phyloP scores from a whole-genome alignment of 23 red algal genomes.

The Porphyridium purpureum region DNA sequence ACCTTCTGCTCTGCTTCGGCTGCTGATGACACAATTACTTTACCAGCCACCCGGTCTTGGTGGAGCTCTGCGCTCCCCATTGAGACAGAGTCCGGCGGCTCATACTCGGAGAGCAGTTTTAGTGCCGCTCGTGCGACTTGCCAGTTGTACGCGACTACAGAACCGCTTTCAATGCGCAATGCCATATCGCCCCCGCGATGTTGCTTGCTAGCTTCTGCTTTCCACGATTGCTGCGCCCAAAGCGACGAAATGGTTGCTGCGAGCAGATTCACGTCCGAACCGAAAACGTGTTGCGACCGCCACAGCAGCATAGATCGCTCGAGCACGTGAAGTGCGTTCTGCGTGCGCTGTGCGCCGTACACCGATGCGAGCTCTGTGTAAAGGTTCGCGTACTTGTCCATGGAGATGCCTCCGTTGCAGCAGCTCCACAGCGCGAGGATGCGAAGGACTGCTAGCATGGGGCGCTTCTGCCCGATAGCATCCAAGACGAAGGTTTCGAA shows the following conservation, averaged over 20 bases:
- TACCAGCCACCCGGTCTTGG: background rate
- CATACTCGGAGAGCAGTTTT: constrained; percentile 24
- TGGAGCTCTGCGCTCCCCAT: background rate
- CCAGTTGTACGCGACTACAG: constrained; percentile 30
- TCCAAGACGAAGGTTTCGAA: constrained; percentile 12
- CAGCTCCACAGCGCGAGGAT: constrained; percentile 25
- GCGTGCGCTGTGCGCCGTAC: no score
- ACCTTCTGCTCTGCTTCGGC: constrained; percentile 12
- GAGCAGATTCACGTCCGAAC: constrained; percentile 6
- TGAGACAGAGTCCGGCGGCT: constrained; percentile 2
- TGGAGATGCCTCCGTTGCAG: constrained; percentile 21
- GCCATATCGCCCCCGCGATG: background rate
- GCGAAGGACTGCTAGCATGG: constrained; percentile 18
- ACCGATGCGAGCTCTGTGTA: constrained; percentile 18
- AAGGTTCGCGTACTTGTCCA: constrained; percentile 24
- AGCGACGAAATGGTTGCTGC: constrained; percentile 5
- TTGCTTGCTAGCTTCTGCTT: background rate
- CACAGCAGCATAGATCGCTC: background rate
- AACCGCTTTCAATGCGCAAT: background rate
- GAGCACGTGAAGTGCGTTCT: constrained; percentile 16
- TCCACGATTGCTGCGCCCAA: constrained; percentile 2
- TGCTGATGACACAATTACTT: background rate
- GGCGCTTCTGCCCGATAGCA: constrained; percentile 12
- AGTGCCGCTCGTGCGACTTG: constrained; percentile 42
- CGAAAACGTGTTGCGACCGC: constrained; percentile 5